These are phyloP conservation scores for Alisma plantagoaquatica DNA, from an alignment of 106 monocot genomes.

Conservation along the genomic window DNA sequence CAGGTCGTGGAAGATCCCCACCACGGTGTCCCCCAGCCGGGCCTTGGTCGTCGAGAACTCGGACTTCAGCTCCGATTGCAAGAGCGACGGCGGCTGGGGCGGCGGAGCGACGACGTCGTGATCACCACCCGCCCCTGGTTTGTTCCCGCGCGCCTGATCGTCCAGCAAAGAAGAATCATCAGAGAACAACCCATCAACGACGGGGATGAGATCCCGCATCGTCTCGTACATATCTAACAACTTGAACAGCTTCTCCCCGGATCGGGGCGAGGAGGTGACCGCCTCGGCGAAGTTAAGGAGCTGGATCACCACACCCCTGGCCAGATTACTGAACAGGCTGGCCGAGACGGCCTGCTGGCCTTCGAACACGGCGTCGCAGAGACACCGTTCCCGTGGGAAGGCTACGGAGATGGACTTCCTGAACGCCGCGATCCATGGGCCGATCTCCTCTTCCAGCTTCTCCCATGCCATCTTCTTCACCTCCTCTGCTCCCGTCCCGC, in stretches of 20 bases:
- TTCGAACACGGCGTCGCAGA: constrained; percentile 36
- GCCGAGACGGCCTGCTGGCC: constrained; percentile 8
- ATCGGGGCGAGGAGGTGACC: constrained; percentile 37
- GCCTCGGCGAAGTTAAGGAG: constrained; percentile 63
- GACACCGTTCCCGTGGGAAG: constrained; percentile 23
- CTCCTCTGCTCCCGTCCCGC: constrained; percentile 43
- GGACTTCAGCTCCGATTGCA: constrained; percentile 18
- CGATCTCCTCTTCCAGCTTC: constrained; percentile 25
- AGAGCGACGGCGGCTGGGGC: constrained; percentile 1
- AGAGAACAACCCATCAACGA: constrained; percentile 25
- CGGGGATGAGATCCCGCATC: constrained; percentile 28
- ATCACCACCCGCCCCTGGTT: background rate
- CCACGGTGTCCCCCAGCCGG: constrained; percentile 22
- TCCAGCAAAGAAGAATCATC: background rate
- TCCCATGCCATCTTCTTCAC: constrained; percentile 52
- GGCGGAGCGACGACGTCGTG: constrained; percentile 2
- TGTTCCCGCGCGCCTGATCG: background rate
- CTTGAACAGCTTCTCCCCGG: constrained; percentile 73
- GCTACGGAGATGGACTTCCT: constrained; percentile 12
- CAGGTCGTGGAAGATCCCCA: constrained; percentile 32
- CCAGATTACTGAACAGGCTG: constrained; percentile 30
- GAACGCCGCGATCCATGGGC: constrained; percentile 42
- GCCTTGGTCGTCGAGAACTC: constrained; percentile 17
- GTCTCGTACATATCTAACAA: constrained; percentile 73
- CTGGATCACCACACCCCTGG: constrained; percentile 23